Conservation (phyloP, 495 filamentous ascomycete genomes). For the Talaromyces thailandensis region DNA sequence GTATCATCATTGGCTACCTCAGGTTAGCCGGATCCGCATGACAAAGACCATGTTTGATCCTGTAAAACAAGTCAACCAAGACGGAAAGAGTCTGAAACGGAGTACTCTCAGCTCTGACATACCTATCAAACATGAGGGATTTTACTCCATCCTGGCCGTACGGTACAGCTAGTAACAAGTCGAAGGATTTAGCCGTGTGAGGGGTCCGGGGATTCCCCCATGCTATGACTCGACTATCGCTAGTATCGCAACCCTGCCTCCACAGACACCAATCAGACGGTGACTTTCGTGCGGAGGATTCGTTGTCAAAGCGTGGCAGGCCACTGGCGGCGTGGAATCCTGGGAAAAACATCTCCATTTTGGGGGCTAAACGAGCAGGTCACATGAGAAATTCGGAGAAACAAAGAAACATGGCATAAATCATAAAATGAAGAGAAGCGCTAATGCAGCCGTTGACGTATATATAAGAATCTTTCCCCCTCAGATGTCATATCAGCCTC, state of each 20-base stretch:
- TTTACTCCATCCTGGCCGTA: not conserved
- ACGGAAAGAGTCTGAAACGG: too few species aligned
- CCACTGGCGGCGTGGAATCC: not conserved
- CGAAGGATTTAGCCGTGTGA: not conserved
- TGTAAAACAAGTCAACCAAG: too few species aligned
- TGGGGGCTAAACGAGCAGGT: not conserved
- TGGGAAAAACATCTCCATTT: not conserved
- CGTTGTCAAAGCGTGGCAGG: not conserved
- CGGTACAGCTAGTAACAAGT: not conserved
- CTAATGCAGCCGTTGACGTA: not conserved
- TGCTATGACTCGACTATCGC: not conserved
- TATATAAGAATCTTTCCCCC: not conserved
- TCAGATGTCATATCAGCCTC: not conserved
- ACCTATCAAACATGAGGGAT: not conserved
- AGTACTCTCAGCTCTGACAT: too few species aligned
- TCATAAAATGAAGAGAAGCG: not conserved
- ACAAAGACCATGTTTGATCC: too few species aligned
- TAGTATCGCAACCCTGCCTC: too few species aligned
- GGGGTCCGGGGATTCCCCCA: not conserved
- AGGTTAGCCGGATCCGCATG: not conserved
- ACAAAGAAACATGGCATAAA: not conserved
- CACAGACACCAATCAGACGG: not conserved
- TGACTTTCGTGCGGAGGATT: not conserved
- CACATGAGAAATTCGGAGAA: not conserved
- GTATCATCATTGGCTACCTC: not conserved